Conservation (phyloP, 1,284 basidiomycete genomes). For the Dichomitus squalens region DNA sequence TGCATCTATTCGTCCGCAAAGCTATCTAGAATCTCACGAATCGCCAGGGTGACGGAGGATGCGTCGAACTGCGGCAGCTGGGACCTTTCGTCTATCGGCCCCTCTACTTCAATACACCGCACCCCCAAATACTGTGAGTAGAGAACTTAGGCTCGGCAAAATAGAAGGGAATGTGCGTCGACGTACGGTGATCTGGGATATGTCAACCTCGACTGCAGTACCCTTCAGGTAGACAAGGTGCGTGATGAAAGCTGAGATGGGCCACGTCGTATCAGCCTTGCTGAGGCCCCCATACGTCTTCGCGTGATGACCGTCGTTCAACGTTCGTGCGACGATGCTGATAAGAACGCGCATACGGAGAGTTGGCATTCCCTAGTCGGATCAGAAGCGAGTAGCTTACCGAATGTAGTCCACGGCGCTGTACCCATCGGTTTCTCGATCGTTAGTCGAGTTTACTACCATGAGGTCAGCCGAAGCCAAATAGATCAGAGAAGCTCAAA, state of each 20-base stretch:
- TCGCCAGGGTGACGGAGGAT: constrained; percentile 46
- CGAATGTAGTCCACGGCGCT: constrained; percentile 83
- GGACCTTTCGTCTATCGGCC: constrained; percentile 25
- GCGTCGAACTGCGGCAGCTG: constrained; percentile 52
- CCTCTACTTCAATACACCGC: constrained; percentile 51
- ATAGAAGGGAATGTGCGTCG: not conserved
- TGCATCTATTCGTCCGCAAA: constrained; percentile 15
- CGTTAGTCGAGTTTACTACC: constrained; percentile 86
- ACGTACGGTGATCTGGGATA: constrained; percentile 62
- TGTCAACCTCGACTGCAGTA: constrained; percentile 64
- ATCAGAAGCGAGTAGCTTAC: constrained; percentile 40
- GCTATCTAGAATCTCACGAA: constrained; percentile 47
- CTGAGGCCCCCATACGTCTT: constrained; percentile 54
- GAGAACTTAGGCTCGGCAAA: not conserved
- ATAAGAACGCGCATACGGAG: not conserved
- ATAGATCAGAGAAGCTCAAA: constrained; percentile 2
- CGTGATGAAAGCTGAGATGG: constrained; percentile 76
- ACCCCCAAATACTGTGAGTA: constrained; percentile 56
- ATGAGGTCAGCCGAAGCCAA: constrained; percentile 3
- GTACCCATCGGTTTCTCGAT: constrained; percentile 90
- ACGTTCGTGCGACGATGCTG: constrained; percentile 70
- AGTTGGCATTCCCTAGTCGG: not conserved
- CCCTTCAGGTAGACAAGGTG: constrained; percentile 81
- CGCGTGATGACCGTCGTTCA: constrained; percentile 64
- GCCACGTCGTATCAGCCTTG: constrained; percentile 61